Percentiles rank a stretch among this genome's conserved stretches.
Evolutionary conservation across 208 protist species (phyloP).

Genomic region (Trypanosoma avium): DNA sequence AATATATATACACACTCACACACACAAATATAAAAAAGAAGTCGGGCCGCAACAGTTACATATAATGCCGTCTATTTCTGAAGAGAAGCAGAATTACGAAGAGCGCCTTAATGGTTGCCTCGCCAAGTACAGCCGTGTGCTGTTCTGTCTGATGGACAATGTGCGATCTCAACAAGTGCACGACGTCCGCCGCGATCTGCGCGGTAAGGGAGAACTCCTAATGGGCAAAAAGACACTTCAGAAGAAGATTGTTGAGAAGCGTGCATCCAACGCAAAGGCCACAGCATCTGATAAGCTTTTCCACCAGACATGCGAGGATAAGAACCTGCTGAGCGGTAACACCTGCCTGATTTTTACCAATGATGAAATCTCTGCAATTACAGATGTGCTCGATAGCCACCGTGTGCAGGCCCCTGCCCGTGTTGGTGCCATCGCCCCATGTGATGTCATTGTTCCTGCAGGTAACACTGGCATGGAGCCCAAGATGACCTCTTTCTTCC

Average conservation of each 20-base stretch:
- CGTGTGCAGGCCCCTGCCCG: slow-evolving; percentile 96
- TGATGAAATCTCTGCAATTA: slow-evolving; percentile 90
- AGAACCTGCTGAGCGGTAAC: slow-evolving; percentile 92
- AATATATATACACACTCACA: not conserved
- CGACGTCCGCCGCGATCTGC: slow-evolving; percentile 93
- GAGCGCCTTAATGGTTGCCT: slow-evolving; percentile 91
- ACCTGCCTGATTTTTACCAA: slow-evolving; percentile 99
- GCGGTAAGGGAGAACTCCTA: slow-evolving; percentile 95
- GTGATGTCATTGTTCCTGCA: slow-evolving; percentile 95
- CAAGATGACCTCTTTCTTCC: slow-evolving; percentile 98
- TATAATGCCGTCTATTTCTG: slow-evolving; percentile 58
- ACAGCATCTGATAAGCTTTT: slow-evolving; percentile 58
- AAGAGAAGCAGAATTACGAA: slow-evolving; percentile 89
- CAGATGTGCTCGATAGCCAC: slow-evolving; percentile 77
- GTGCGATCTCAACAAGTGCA: slow-evolving; percentile 98
- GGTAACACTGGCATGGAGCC: slow-evolving; percentile 98
- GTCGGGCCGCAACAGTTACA: not conserved
- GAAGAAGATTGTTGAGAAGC: slow-evolving; percentile 92
- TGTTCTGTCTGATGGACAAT: slow-evolving; percentile 97
- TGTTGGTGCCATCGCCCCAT: slow-evolving; percentile 96
- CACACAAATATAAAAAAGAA: no score
- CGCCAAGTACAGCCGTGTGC: slow-evolving; percentile 93
- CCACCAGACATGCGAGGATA: slow-evolving; percentile 49
- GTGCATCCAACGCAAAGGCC: slow-evolving; percentile 50
- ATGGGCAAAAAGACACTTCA: slow-evolving; percentile 99